phyloP scores from a whole-genome alignment of 106 monocot species.

The Xerophyta viscosa region DNA sequence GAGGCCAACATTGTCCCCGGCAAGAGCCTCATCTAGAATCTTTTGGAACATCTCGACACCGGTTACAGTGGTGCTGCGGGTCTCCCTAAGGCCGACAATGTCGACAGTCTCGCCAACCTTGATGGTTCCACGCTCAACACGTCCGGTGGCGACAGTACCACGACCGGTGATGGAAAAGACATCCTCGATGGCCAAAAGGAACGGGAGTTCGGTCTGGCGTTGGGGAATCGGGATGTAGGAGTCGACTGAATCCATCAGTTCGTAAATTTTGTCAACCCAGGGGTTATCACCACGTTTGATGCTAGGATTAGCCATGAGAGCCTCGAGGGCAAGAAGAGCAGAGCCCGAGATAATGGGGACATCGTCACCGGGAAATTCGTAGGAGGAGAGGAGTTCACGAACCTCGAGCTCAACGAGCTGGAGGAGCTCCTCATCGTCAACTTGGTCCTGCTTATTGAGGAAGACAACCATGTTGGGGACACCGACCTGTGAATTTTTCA shows the following conservation, averaged over 20 bases:
- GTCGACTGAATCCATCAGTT: slow-evolving; percentile 84
- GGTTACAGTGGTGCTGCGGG: slow-evolving; percentile 61
- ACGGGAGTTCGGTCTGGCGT: slow-evolving; percentile 83
- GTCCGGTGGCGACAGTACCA: slow-evolving; percentile 86
- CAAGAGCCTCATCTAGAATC: slow-evolving; percentile 66
- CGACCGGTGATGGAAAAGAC: slow-evolving; percentile 96
- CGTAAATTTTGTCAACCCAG: slow-evolving; percentile 87
- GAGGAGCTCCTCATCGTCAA: slow-evolving; percentile 81
- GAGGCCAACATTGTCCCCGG: slow-evolving; percentile 69
- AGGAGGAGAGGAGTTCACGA: slow-evolving; percentile 72
- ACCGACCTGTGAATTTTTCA: slow-evolving; percentile 34
- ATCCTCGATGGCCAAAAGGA: slow-evolving; percentile 83
- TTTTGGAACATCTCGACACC: slow-evolving; percentile 95
- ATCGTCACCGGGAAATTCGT: slow-evolving; percentile 90
- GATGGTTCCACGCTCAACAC: slow-evolving; percentile 70
- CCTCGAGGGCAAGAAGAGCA: slow-evolving; percentile 84
- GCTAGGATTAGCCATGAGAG: slow-evolving; percentile 53
- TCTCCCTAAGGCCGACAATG: slow-evolving; percentile 54
- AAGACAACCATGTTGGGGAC: slow-evolving; percentile 94
- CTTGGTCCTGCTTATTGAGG: slow-evolving; percentile 89
- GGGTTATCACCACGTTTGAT: slow-evolving; percentile 72
- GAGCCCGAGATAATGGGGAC: slow-evolving; percentile 85
- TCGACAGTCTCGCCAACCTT: slow-evolving; percentile 68
- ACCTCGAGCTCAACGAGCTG: slow-evolving; percentile 85
- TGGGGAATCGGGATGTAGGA: slow-evolving; percentile 87